Evolutionary conservation across 2,329 filamentous ascomycete species (phyloP).

Genomic region (Periconia macrospinosa): DNA sequence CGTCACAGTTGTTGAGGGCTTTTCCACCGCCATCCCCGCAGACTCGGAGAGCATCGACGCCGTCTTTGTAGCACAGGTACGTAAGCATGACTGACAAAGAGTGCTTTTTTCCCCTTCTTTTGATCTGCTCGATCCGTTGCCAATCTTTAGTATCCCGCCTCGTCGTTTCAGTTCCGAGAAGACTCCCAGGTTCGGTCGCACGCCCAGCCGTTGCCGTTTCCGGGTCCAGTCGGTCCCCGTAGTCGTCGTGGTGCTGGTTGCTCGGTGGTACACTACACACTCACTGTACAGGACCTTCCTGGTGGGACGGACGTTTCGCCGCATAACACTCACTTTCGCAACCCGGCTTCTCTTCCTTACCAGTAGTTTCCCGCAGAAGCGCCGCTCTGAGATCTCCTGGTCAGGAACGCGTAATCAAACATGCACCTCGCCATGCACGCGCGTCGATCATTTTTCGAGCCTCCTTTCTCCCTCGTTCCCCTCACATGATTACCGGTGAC

Average conservation of each 20-base stretch:
- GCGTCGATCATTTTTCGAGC: neutral
- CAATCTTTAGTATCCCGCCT: conserved; percentile 41
- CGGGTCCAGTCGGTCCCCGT: neutral
- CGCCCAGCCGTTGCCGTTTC: neutral
- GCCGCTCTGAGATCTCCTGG: neutral
- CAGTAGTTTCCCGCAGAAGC: conserved; percentile 5
- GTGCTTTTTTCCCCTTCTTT: neutral
- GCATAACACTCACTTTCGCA: conserved; percentile 7
- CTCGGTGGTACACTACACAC: neutral
- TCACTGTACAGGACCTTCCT: neutral
- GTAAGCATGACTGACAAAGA: neutral
- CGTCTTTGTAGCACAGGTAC: conserved; percentile 68
- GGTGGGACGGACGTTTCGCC: conserved; percentile 3
- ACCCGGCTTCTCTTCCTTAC: conserved; percentile 1
- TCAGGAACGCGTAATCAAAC: conserved; percentile 14
- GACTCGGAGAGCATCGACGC: conserved; percentile 64
- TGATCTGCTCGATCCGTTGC: neutral
- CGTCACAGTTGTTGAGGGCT: conserved; percentile 61
- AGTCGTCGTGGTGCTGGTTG: neutral
- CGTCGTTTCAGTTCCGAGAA: neutral
- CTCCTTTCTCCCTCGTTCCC: neutral
- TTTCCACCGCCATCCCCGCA: conserved; percentile 60
- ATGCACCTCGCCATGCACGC: conserved; percentile 1
- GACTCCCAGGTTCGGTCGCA: neutral
- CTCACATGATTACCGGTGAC: neutral